These are phyloP conservation scores for Botryosphaeria dothidea DNA, from an alignment of 2,329 filamentous ascomycete species.

Conservation along the genomic window DNA sequence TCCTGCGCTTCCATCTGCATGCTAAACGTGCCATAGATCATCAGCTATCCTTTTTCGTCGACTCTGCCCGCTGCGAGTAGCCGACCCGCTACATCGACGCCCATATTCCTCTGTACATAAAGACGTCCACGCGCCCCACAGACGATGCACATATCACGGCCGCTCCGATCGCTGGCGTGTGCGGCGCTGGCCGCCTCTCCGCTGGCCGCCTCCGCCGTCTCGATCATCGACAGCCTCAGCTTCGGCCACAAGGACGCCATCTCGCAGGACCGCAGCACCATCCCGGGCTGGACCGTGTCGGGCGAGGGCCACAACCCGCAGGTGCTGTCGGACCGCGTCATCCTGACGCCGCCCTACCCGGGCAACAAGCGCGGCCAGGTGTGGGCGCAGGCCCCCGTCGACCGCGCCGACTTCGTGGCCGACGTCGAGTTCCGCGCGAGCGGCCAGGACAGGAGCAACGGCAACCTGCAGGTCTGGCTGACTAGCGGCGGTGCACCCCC, in stretches of 20 bases:
- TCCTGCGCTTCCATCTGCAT: constrained; percentile 19
- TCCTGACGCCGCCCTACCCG: constrained; percentile 85
- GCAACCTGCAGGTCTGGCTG: constrained; percentile 94
- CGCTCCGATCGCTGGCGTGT: constrained; percentile 44
- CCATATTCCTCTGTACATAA: constrained; percentile 1
- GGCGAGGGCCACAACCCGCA: constrained; percentile 59
- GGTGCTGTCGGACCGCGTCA: constrained; percentile 81
- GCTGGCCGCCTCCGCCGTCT: constrained; percentile 57
- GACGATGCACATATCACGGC: constrained; percentile 36
- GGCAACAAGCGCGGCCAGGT: constrained; percentile 82
- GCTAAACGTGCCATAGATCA: neutral
- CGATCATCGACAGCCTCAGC: constrained; percentile 71
- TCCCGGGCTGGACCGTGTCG: constrained; percentile 58
- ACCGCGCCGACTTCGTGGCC: constrained; percentile 73
- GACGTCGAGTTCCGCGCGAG: constrained; percentile 86
- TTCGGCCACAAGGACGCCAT: constrained; percentile 70
- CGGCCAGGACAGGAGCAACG: constrained; percentile 80
- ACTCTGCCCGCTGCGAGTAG: neutral
- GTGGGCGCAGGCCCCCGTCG: constrained; percentile 68
- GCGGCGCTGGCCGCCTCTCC: constrained; percentile 50
- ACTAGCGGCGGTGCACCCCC: constrained; percentile 65
- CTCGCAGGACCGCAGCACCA: constrained; percentile 58
- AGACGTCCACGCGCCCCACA: neutral
- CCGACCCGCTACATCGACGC: neutral
- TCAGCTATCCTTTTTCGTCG: neutral